These are phyloP conservation scores for Acanthochlamys bracteata DNA, from an alignment of 106 monocot species.

Conservation along the genomic window DNA sequence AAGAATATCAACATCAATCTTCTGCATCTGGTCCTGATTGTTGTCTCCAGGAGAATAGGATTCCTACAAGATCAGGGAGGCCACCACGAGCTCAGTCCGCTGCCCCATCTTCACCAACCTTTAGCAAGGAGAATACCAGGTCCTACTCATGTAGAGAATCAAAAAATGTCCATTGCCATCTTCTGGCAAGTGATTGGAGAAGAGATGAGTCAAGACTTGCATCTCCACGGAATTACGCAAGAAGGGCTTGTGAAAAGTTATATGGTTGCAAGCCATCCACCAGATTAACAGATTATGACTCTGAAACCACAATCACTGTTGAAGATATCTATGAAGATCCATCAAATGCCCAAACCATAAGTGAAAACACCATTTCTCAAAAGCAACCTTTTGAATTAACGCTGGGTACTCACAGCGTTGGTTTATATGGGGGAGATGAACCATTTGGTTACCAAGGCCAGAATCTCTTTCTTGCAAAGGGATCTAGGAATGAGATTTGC, in stretches of 20 bases:
- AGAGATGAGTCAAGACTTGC: slow-evolving; percentile 2
- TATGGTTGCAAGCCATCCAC: slow-evolving; percentile 17
- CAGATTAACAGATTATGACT: slow-evolving; percentile 34
- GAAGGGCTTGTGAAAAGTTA: slow-evolving; percentile 16
- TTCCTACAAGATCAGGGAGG: slow-evolving; percentile 27
- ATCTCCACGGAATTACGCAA: slow-evolving; percentile 17
- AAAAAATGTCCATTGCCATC: slow-evolving; percentile 19
- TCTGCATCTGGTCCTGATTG: slow-evolving; percentile 12
- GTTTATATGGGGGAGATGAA: slow-evolving; percentile 15
- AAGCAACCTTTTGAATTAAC: slow-evolving; percentile 14
- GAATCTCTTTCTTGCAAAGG: slow-evolving; percentile 16
- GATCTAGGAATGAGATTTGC: slow-evolving; percentile 1
- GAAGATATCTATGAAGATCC: slow-evolving; percentile 71
- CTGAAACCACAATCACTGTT: slow-evolving; percentile 36
- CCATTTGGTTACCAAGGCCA: slow-evolving; percentile 8
- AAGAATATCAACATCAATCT: slow-evolving; percentile 9
- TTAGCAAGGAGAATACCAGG: slow-evolving; percentile 24
- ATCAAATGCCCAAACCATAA: slow-evolving; percentile 18
- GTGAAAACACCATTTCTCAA: slow-evolving; percentile 5
- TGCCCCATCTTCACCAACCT: slow-evolving; percentile 38
- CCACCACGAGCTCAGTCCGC: slow-evolving; percentile 51
- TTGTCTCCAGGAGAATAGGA: slow-evolving; percentile 25
- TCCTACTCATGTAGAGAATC: slow-evolving; percentile 32
- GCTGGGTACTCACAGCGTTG: slow-evolving; percentile 3
- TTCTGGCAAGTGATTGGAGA: slow-evolving; percentile 8